These are phyloP conservation scores for Kluyveromyces siamensis DNA, from an alignment of 805 yeast genomes.

Conservation along the genomic window DNA sequence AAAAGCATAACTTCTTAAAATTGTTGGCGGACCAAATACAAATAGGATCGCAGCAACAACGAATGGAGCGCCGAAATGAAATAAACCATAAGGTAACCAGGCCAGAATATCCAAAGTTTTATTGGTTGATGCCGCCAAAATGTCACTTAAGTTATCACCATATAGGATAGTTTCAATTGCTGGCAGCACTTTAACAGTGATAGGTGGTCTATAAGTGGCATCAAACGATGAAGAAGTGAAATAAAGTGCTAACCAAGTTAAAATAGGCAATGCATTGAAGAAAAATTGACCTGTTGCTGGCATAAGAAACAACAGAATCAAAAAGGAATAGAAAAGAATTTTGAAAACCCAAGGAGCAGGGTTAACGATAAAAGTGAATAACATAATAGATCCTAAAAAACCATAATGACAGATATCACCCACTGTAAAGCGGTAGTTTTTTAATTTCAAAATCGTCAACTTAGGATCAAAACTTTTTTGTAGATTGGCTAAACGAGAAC, in stretches of 20 bases:
- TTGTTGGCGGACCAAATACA: constrained; percentile 85
- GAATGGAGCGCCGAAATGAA: constrained; percentile 88
- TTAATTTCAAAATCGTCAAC: constrained; percentile 33
- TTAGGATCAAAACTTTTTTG: constrained; percentile 40
- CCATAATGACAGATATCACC: constrained; percentile 47
- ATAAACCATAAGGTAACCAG: constrained; percentile 90
- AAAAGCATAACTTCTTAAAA: constrained; percentile 75
- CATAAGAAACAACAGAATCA: constrained; percentile 41
- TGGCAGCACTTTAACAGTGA: constrained; percentile 79
- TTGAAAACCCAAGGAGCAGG: constrained; percentile 43
- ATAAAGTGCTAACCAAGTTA: constrained; percentile 78
- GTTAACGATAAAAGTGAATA: constrained; percentile 48
- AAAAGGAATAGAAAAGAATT: constrained; percentile 27
- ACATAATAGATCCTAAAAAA: constrained; percentile 41
- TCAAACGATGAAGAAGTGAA: constrained; percentile 72
- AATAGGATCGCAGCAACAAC: constrained; percentile 71
- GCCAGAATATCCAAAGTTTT: constrained; percentile 72
- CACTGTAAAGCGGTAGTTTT: constrained; percentile 33
- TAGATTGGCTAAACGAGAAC: constrained; percentile 41
- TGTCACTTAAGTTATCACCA: constrained; percentile 81
- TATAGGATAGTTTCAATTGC: constrained; percentile 86
- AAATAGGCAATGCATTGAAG: constrained; percentile 71
- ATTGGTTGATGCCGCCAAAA: constrained; percentile 65
- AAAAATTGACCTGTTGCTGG: constrained; percentile 83
- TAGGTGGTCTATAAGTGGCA: constrained; percentile 71